phyloP scores from a whole-genome alignment of 2,329 filamentous ascomycete species.

The Claviceps citrina region DNA sequence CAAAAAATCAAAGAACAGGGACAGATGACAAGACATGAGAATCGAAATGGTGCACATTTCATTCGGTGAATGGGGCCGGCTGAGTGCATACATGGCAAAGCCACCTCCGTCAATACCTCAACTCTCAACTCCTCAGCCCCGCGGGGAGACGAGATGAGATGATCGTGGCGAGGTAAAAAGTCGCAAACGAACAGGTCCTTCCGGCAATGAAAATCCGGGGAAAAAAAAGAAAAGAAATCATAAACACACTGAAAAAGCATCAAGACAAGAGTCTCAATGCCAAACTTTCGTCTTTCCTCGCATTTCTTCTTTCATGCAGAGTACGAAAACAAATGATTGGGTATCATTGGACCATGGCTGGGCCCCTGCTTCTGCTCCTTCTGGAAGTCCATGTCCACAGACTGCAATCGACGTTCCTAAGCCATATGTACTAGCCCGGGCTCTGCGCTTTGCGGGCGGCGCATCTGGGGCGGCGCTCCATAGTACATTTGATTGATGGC shows the following conservation, averaged over 20 bases:
- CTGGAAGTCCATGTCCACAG: background rate
- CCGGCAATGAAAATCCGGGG: no score
- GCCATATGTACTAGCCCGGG: conserved; percentile 33
- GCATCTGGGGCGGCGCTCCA: conserved; percentile 44
- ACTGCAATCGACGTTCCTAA: conserved; percentile 13
- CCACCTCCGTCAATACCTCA: no score
- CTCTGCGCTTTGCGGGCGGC: conserved; percentile 62
- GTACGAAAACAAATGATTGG: conserved; percentile 7
- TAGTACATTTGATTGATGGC: conserved; percentile 60
- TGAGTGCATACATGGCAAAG: no score
- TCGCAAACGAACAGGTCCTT: no score
- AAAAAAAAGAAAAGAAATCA: background rate
- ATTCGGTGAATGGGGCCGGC: no score
- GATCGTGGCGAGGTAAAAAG: no score
- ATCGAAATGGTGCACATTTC: no score
- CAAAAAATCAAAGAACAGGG: no score
- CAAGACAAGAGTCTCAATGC: background rate
- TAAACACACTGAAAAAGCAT: background rate
- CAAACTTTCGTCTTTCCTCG: background rate
- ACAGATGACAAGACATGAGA: no score
- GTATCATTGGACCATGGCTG: conserved; percentile 11
- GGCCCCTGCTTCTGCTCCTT: conserved; percentile 1
- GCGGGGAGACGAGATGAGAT: no score
- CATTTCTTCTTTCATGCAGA: background rate
- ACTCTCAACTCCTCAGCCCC: no score